Conservation (phyloP, 2,329 filamentous ascomycete species). For the Seiridium unicorne region DNA sequence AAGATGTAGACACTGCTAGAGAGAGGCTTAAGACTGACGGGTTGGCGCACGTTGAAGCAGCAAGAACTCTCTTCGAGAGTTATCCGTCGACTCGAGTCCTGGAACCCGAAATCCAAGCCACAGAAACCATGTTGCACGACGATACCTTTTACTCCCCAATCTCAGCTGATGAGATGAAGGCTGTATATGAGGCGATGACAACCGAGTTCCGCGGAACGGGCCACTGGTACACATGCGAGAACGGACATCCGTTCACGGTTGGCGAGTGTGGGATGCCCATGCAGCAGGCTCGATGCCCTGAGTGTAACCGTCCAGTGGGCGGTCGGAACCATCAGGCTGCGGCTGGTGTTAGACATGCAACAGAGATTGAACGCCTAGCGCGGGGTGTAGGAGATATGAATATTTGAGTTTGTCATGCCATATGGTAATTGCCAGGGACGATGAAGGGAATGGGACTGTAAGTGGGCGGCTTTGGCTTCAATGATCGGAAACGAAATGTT, state of each 20-base stretch:
- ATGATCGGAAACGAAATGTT: too few species aligned
- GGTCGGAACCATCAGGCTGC: constrained; percentile 49
- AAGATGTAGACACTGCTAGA: neutral
- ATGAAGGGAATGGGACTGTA: too few species aligned
- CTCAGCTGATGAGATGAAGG: constrained; percentile 48
- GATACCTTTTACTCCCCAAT: constrained; percentile 47
- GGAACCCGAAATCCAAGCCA: constrained; percentile 42
- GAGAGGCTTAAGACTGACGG: constrained; percentile 3
- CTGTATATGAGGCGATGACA: constrained; percentile 51
- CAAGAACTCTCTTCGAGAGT: constrained; percentile 15
- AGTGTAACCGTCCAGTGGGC: constrained; percentile 59
- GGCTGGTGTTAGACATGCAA: constrained; percentile 40
- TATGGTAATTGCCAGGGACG: too few species aligned
- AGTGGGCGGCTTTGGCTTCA: too few species aligned
- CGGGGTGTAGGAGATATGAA: too few species aligned
- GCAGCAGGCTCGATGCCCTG: constrained; percentile 58
- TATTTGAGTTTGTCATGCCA: too few species aligned
- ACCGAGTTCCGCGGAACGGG: constrained; percentile 49
- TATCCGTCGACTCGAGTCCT: constrained; percentile 31
- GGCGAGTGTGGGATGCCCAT: constrained; percentile 68
- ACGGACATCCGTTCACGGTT: constrained; percentile 61
- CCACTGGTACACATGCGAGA: constrained; percentile 60
- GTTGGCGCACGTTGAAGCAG: constrained; percentile 15
- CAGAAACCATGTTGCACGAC: constrained; percentile 42
- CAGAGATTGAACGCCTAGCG: too few species aligned